Evolutionary conservation across 2,329 filamentous ascomycete species (phyloP).

Genomic region (Pseudopithomyces chartarum): DNA sequence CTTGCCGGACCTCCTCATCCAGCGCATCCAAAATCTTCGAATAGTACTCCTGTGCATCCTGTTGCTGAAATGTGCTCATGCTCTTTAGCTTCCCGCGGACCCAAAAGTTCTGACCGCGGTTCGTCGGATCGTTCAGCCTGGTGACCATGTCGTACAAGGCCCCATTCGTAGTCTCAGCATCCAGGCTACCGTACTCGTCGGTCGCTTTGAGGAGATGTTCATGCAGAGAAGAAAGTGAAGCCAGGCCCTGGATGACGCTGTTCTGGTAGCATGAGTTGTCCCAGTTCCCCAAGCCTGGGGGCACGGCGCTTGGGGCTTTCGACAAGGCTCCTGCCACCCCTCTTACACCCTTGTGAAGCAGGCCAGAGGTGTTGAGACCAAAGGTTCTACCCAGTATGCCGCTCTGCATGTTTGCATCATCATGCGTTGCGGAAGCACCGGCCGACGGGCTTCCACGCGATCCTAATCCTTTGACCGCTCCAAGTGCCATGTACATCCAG

Average conservation of each 20-base stretch:
- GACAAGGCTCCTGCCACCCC: slow-evolving; percentile 46
- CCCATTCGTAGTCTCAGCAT: slow-evolving; percentile 52
- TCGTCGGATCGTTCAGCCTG: slow-evolving; percentile 70
- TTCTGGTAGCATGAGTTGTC: slow-evolving; percentile 99
- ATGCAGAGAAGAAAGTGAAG: slow-evolving; percentile 73
- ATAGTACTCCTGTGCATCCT: slow-evolving; percentile 97
- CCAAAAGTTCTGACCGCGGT: slow-evolving; percentile 80
- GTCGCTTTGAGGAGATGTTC: slow-evolving; percentile 60
- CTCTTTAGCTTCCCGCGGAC: slow-evolving; percentile 81
- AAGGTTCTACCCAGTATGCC: slow-evolving; percentile 39
- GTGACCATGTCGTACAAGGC: slow-evolving; percentile 69
- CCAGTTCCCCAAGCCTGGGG: slow-evolving; percentile 79
- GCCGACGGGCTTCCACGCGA: slow-evolving; percentile 10
- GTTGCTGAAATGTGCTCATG: slow-evolving; percentile 94
- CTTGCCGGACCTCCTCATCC: slow-evolving; percentile 71
- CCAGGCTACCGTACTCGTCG: slow-evolving; percentile 41
- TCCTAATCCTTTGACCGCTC: slow-evolving; percentile 15
- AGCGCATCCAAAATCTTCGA: slow-evolving; percentile 86
- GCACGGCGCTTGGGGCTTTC: slow-evolving; percentile 36
- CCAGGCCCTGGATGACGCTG: slow-evolving; percentile 81
- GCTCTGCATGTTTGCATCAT: slow-evolving; percentile 24
- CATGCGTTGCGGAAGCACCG: slow-evolving; percentile 10
- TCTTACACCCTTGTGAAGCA: slow-evolving; percentile 42
- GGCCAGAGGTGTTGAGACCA: slow-evolving; percentile 43
- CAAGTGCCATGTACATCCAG: slow-evolving; percentile 54